Evolutionary conservation across 495 filamentous ascomycete species (phyloP).

Genomic region (Penicillium parvum): DNA sequence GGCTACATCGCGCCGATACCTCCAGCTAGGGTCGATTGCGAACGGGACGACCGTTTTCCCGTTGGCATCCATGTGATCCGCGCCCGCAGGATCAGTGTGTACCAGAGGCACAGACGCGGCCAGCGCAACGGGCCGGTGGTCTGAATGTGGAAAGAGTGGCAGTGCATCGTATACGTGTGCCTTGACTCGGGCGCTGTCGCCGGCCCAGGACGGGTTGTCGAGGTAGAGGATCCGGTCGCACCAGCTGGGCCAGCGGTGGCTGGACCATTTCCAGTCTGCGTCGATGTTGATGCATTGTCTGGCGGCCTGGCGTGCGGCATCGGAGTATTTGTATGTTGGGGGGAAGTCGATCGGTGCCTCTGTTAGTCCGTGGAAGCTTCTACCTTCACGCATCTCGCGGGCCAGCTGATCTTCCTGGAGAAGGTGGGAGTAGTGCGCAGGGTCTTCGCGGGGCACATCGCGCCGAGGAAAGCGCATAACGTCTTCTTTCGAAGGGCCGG

Average conservation of each 20-base stretch:
- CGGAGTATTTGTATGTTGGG: slow-evolving; percentile 83
- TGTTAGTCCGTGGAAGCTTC: slow-evolving; percentile 67
- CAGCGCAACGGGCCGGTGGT: slow-evolving; percentile 80
- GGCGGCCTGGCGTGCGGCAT: slow-evolving; percentile 40
- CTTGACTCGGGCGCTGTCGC: slow-evolving; percentile 33
- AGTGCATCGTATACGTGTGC: slow-evolving; percentile 64
- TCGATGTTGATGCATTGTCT: slow-evolving; percentile 21
- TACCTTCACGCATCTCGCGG: slow-evolving; percentile 57
- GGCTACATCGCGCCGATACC: slow-evolving; percentile 42
- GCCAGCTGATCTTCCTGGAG: slow-evolving; percentile 72
- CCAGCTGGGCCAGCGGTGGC: slow-evolving; percentile 86
- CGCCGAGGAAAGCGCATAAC: slow-evolving; percentile 58
- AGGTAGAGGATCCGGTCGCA: slow-evolving; percentile 86
- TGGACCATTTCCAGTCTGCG: slow-evolving; percentile 68
- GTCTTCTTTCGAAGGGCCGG: slow-evolving; percentile 50
- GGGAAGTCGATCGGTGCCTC: slow-evolving; percentile 77
- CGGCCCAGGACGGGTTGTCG: slow-evolving; percentile 51
- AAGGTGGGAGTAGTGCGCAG: slow-evolving; percentile 56
- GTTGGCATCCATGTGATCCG: slow-evolving; percentile 18
- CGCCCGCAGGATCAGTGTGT: slow-evolving; percentile 11
- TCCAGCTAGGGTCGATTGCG: slow-evolving; percentile 51
- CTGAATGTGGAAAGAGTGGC: slow-evolving; percentile 69
- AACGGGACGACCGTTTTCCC: slow-evolving; percentile 45
- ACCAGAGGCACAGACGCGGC: slow-evolving; percentile 54
- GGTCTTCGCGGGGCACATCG: slow-evolving; percentile 39